phyloP scores from a whole-genome alignment of 2,329 filamentous ascomycete genomes.

The Epichloe festucae region DNA sequence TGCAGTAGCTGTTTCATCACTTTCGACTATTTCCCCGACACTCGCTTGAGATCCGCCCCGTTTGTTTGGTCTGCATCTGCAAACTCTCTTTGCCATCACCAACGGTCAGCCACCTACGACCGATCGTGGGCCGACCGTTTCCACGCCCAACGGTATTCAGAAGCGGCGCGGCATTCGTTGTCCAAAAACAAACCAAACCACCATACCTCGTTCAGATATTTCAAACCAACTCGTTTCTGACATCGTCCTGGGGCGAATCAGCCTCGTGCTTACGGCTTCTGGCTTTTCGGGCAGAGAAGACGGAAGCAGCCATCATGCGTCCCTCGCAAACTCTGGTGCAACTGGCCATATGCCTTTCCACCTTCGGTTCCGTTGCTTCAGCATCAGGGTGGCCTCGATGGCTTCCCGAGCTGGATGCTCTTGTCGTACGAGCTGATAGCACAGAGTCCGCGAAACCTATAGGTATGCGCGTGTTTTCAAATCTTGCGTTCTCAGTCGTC shows the following conservation, averaged over 20 bases:
- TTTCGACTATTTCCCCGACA: conserved; percentile 6
- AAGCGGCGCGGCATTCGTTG: neutral
- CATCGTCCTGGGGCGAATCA: neutral
- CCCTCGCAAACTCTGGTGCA: conserved; percentile 31
- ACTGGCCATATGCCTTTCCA: conserved; percentile 35
- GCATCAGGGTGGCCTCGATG: conserved; percentile 44
- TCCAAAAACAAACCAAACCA: neutral
- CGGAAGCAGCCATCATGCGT: conserved; percentile 26
- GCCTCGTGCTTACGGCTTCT: neutral
- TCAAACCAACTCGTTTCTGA: neutral
- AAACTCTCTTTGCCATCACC: neutral
- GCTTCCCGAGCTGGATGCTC: conserved; percentile 37
- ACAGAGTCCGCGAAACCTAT: conserved; percentile 5
- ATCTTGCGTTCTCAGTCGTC: neutral
- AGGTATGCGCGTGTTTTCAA: conserved; percentile 4
- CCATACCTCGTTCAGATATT: neutral
- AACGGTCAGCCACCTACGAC: conserved; percentile 4
- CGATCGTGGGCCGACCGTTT: conserved; percentile 1
- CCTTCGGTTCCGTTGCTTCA: conserved; percentile 35
- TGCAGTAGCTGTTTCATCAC: neutral
- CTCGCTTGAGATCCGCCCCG: conserved; percentile 4
- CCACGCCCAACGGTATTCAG: neutral
- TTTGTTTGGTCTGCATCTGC: neutral
- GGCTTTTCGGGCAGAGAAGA: neutral
- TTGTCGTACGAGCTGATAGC: conserved; percentile 38